phyloP scores from a whole-genome alignment of 257 asterid genomes.

The Primulina huaijiensis region DNA sequence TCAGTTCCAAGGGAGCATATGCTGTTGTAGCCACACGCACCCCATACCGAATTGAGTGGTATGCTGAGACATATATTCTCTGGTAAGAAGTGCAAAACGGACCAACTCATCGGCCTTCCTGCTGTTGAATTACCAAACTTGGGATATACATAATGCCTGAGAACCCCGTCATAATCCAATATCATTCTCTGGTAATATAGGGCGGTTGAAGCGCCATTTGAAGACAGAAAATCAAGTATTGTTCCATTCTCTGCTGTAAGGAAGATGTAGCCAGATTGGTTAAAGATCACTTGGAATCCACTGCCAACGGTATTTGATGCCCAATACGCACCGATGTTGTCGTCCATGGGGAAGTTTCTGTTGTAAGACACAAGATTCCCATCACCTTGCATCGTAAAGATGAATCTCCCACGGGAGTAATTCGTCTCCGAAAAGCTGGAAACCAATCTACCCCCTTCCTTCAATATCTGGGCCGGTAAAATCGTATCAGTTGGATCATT shows the following conservation, averaged over 20 bases:
- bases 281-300: slow-evolving; percentile 30
- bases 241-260: slow-evolving; percentile 25
- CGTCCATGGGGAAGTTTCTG: slow-evolving; percentile 24
- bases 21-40: slow-evolving; percentile 49
- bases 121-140: slow-evolving; percentile 7
- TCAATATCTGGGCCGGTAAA: slow-evolving; percentile 24
- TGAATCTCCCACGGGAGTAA: slow-evolving; percentile 25
- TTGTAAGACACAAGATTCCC: slow-evolving; percentile 32
- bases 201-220: slow-evolving; percentile 1
- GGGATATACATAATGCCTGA: slow-evolving; percentile 31
- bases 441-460: neutral
- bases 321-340: slow-evolving; percentile 7
- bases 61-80: slow-evolving; percentile 30
- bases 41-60: slow-evolving; percentile 15
- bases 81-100: slow-evolving; percentile 23
- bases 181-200: slow-evolving; percentile 25
- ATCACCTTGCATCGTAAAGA: slow-evolving; percentile 19
- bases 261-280: slow-evolving; percentile 31
- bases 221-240: neutral
- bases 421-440: slow-evolving; percentile 25
- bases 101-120: slow-evolving; percentile 31
- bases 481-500: slow-evolving; percentile 33
- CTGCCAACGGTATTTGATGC: neutral
- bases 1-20: slow-evolving; percentile 25
- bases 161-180: slow-evolving; percentile 34